Evolutionary conservation across 2,329 filamentous ascomycete genomes (phyloP), one percentile per base, ranked within the genome.

Genomic region (Epichloe aotearoae): DNA sequence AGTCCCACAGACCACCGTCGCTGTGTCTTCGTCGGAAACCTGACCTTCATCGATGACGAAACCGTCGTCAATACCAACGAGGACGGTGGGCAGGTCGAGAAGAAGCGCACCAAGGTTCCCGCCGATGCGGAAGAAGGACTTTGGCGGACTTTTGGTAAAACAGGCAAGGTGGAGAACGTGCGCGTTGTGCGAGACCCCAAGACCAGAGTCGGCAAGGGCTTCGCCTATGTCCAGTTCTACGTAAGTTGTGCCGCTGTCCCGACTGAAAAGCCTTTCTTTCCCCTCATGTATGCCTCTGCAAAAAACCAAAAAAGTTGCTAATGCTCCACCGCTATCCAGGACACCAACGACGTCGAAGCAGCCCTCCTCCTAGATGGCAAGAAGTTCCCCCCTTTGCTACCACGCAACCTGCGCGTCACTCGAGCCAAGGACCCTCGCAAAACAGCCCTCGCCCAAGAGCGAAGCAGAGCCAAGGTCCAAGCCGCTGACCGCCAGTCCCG

Each of bases 211-310:
- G 89, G 93, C 61, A 98, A 98, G 66, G 93, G 93, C 4, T 88
- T 98, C 63, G 94, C 94, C 55, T 98, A 98, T 62, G 91, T 98
- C 15, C 93, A 98, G 64, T 98, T 98, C 69, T 80, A 84, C 62
- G 80, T 82, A 60, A 70, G 72, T 66, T 15, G 8, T 34, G 3
- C 17, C 45, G 17, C 7, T 5, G 30, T 36, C 14, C 6, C 7
- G n/a, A 17, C 30, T 10, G 30, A 30, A 11, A 4, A 30, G 8
- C 10, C 30, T n/a, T 5, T 23, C 5, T 42, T 4, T 12, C 40
- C 11, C n/a, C 19, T 46, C 20, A 30, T 19, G 7, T 37, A 33
- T 3, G 20, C 50, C 20, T 38, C 10, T 19, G 2, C 12, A 17
- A 17, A 10, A 3, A 34, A 38, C 20, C 17, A 26, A 11, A 11